Evolutionary conservation across 2,329 filamentous ascomycete species (phyloP), one percentile per base, ranked within the genome.

Genomic region (Pestalotiopsis sp.): DNA sequence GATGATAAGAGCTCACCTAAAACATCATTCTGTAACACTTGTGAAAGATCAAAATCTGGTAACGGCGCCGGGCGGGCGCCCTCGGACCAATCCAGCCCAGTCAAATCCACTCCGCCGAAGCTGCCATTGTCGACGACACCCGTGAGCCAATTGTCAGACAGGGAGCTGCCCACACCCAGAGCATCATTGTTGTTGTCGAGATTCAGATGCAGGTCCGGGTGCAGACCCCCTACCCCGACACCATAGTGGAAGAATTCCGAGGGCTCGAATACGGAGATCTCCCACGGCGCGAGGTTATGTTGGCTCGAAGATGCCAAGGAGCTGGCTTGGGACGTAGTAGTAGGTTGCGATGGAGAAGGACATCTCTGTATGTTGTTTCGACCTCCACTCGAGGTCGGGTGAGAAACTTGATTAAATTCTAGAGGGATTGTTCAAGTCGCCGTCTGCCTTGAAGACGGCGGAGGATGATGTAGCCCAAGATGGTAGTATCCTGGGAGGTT

Each of bases 371-470:
- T 77, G 68, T 52, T 77, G 69, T 57, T 66, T 67, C 69, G 74
- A 73, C 75, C 75, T 79, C 75, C 70, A 70, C 71, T 62, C 71
- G 76, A 77, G 76, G 75, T 75, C 76, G 71, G 74, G 73, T 69
- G 70, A 69, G 70, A 77, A 76, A 71, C 74, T 67, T 62, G 36
- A 38, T 62, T 60, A 73, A 68, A 72, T 58, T 71, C 69, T 70
- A 71, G 61, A 66, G 71, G 66, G 67, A 78, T 78, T 72, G 72
- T 74, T 67, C 69, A 70, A 68, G 66, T 73, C 31, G 74, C 76
- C 77, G 77, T 73, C 69, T 70, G 67, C 70, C 61, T 31, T 52
- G 66, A 38, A 69, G 68, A 68, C 73, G 77, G 77, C 75, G 73
- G 31, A 38, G 62, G 17, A 49, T 68, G 68, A 66, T 52, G 12